A percentile compares a stretch with the other conserved stretches of the same genome.
phyloP scores from a whole-genome alignment of 768 basidiomycete species.

The Agaricus sinodeliciosus region DNA sequence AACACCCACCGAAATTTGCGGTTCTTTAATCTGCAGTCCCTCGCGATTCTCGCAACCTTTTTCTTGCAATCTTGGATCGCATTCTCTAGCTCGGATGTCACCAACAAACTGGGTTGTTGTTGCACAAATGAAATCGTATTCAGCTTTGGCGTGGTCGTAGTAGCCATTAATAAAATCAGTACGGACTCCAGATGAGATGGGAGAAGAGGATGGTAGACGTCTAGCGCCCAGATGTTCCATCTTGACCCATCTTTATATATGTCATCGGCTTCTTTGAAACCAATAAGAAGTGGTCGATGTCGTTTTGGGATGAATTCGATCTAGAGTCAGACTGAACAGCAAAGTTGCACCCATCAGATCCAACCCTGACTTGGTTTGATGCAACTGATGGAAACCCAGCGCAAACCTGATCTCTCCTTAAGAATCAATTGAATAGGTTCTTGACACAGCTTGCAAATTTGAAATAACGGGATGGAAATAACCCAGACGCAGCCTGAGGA shows the following conservation, averaged over 20 bases:
- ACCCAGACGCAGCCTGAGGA: too few species aligned
- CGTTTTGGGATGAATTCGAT: too few species aligned
- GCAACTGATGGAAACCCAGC: too few species aligned
- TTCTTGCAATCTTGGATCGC: slow-evolving; percentile 40
- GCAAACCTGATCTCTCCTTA: too few species aligned
- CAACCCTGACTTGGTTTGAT: too few species aligned
- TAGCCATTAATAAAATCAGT: not conserved
- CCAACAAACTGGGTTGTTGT: slow-evolving; percentile 35
- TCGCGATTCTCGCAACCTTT: slow-evolving; percentile 39
- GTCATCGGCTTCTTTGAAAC: not conserved
- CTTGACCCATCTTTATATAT: not conserved
- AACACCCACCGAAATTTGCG: slow-evolving; percentile 40
- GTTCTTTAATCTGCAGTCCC: slow-evolving; percentile 38
- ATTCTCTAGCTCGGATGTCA: slow-evolving; percentile 42
- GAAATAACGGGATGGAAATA: too few species aligned
- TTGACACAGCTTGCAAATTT: too few species aligned
- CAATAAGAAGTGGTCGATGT: too few species aligned
- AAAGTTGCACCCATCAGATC: too few species aligned
- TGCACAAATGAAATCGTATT: slow-evolving; percentile 23
- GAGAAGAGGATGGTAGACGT: not conserved
- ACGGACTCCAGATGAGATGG: not conserved
- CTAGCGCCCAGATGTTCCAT: not conserved
- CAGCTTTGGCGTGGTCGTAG: slow-evolving; percentile 9
- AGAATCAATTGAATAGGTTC: too few species aligned
- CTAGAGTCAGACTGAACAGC: too few species aligned